Conservation (phyloP, 1,139 yeast species). For the Candida labiduridarum region DNA sequence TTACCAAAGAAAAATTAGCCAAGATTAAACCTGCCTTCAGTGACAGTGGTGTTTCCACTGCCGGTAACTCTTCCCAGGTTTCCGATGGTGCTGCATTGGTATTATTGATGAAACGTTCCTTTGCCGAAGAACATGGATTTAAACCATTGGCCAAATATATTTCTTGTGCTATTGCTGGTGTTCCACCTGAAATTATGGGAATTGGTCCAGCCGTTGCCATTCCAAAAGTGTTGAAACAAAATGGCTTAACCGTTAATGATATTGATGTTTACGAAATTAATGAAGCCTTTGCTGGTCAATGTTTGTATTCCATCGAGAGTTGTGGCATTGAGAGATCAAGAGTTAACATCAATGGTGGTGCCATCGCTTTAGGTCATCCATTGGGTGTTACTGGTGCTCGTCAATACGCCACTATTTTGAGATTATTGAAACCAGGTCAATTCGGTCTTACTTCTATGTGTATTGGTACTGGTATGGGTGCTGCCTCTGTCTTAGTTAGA, state of each 20-base stretch:
- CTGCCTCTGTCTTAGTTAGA: slow-evolving; percentile 16
- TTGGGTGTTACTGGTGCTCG: slow-evolving; percentile 19
- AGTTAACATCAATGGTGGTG: slow-evolving; percentile 19
- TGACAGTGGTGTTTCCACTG: slow-evolving; percentile 39
- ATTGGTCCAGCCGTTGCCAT: slow-evolving; percentile 44
- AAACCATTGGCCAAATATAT: slow-evolving; percentile 41
- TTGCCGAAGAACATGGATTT: slow-evolving; percentile 36
- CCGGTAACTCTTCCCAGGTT: slow-evolving; percentile 46
- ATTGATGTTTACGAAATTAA: slow-evolving; percentile 18
- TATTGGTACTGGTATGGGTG: slow-evolving; percentile 21
- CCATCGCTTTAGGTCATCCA: slow-evolving; percentile 19
- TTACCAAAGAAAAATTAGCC: slow-evolving; percentile 31
- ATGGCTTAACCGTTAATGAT: slow-evolving; percentile 15
- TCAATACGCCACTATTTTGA: slow-evolving; percentile 18
- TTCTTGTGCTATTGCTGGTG: slow-evolving; percentile 38
- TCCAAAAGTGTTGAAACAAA: slow-evolving; percentile 29
- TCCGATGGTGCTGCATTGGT: slow-evolving; percentile 47
- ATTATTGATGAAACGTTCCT: slow-evolving; percentile 34
- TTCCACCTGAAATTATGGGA: slow-evolving; percentile 43
- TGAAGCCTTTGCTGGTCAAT: slow-evolving; percentile 20
- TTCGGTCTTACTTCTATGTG: slow-evolving; percentile 19
- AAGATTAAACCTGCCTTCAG: slow-evolving; percentile 36
- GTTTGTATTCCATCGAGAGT: slow-evolving; percentile 17
- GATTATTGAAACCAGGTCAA: slow-evolving; percentile 18
- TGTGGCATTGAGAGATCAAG: slow-evolving; percentile 14